Evolutionary conservation across 2,329 filamentous ascomycete genomes (phyloP).

Genomic region (Lasiodiplodia sp.): DNA sequence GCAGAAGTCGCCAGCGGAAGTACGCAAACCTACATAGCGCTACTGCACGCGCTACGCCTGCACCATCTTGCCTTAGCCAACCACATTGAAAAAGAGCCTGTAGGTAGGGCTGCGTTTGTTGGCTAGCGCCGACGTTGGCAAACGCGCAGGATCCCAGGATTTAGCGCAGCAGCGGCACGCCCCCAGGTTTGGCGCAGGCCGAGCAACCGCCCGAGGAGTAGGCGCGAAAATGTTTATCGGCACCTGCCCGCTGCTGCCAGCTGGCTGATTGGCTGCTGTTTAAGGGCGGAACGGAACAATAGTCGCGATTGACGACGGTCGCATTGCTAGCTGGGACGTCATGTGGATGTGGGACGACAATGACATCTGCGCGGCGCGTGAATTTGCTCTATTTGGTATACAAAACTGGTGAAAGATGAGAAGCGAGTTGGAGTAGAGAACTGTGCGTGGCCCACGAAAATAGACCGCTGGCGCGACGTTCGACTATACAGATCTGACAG

Average conservation of each 20-base stretch:
- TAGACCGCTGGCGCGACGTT: not conserved
- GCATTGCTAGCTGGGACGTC: not conserved
- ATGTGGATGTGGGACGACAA: not conserved
- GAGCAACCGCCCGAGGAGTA: not conserved
- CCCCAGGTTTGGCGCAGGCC: not conserved
- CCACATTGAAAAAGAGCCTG: not conserved
- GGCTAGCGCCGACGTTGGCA: not conserved
- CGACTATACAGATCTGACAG: not conserved
- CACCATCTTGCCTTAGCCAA: not conserved
- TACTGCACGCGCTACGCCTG: conserved; percentile 1
- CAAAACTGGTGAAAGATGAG: not conserved
- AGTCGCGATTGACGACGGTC: not conserved
- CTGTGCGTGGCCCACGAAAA: not conserved
- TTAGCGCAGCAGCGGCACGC: not conserved
- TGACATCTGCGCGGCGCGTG: not conserved
- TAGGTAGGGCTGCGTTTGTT: not conserved
- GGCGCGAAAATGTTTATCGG: not conserved
- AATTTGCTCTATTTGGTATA: not conserved
- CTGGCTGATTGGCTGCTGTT: not conserved
- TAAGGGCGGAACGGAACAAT: not conserved
- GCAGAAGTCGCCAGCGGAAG: not conserved
- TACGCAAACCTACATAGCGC: not conserved
- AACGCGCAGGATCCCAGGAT: not conserved
- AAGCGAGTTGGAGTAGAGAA: not conserved
- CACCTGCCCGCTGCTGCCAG: not conserved